A percentile compares a stretch with the other conserved stretches of the same genome.
Conservation (phyloP, 1,284 basidiomycete species). For the Boletus sp. region DNA sequence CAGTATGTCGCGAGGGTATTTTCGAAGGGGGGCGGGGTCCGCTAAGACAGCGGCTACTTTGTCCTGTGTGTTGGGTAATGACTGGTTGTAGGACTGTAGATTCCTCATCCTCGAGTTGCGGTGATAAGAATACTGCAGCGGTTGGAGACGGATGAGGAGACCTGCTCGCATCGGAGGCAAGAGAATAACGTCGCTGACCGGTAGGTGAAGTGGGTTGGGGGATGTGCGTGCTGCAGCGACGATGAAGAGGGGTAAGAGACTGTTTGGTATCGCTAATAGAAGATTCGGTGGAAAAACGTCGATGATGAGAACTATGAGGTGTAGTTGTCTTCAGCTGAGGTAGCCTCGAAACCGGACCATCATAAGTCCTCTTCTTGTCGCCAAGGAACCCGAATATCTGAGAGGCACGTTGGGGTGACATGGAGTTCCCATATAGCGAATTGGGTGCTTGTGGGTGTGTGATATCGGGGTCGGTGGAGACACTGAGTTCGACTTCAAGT, state of each 20-base stretch:
- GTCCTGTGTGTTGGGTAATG: constrained; percentile 14
- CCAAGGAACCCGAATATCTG: constrained; percentile 66
- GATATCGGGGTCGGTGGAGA: constrained; percentile 41
- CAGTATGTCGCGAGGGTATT: constrained; percentile 18
- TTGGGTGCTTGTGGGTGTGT: constrained; percentile 29
- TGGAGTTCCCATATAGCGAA: constrained; percentile 33
- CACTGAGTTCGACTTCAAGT: constrained; percentile 66
- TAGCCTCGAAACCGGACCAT: constrained; percentile 35
- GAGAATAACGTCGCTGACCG: constrained; percentile 12
- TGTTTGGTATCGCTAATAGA: constrained; percentile 26
- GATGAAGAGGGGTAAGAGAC: constrained; percentile 19
- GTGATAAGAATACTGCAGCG: background rate
- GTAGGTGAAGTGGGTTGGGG: constrained; percentile 15
- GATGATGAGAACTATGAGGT: too few relatives aligned
- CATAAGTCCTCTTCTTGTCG: constrained; percentile 36
- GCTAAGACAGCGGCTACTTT: constrained; percentile 14
- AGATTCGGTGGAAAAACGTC: constrained; percentile 30
- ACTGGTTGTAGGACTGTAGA: background rate
- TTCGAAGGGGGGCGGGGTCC: constrained; percentile 17
- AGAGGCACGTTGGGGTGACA: constrained; percentile 59
- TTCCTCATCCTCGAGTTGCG: constrained; percentile 4
- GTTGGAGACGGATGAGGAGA: constrained; percentile 10
- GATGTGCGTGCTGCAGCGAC: constrained; percentile 18
- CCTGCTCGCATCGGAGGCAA: constrained; percentile 16
- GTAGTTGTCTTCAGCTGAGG: constrained; percentile 29